phyloP scores from a whole-genome alignment of 331 rosid genomes.

The Quercus phellos region DNA sequence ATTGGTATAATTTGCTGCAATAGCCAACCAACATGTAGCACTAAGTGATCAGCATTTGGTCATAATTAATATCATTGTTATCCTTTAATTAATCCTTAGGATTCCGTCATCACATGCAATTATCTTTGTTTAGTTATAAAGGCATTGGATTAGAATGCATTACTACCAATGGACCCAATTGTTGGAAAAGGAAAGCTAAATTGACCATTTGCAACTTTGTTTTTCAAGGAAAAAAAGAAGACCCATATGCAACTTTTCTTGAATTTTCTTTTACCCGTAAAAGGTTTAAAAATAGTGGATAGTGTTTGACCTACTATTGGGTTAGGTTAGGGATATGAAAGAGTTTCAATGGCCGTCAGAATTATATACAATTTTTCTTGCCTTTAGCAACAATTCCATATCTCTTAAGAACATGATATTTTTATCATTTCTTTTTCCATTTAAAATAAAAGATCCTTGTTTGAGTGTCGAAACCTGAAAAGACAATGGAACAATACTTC shows the following conservation, averaged over 20 bases:
- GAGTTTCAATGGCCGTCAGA: conserved; percentile 9
- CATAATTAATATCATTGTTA: background rate
- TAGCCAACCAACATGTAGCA: conserved; percentile 1
- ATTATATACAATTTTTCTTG: background rate
- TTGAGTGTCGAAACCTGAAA: background rate
- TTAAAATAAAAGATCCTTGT: background rate
- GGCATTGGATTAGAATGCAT: conserved; percentile 34
- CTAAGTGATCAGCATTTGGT: conserved; percentile 2
- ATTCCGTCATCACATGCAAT: conserved; percentile 23
- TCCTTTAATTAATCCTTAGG: background rate
- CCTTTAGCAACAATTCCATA: background rate
- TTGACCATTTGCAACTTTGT: conserved; percentile 25
- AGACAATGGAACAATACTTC: background rate
- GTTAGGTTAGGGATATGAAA: background rate
- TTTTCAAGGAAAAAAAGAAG: too few relatives aligned
- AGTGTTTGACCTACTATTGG: conserved; percentile 34
- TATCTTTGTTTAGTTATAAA: conserved; percentile 5
- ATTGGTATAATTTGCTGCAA: background rate
- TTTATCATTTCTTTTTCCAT: background rate
- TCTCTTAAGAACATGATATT: background rate
- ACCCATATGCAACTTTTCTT: conserved; percentile 18
- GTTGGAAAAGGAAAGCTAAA: conserved; percentile 19
- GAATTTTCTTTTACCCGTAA: conserved; percentile 15
- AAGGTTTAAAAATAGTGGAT: background rate
- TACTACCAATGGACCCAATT: conserved; percentile 9